Evolutionary conservation across 768 basidiomycete species (phyloP), one percentile per base, ranked within the genome.

Genomic region (Boletus rufocinnamomeus): DNA sequence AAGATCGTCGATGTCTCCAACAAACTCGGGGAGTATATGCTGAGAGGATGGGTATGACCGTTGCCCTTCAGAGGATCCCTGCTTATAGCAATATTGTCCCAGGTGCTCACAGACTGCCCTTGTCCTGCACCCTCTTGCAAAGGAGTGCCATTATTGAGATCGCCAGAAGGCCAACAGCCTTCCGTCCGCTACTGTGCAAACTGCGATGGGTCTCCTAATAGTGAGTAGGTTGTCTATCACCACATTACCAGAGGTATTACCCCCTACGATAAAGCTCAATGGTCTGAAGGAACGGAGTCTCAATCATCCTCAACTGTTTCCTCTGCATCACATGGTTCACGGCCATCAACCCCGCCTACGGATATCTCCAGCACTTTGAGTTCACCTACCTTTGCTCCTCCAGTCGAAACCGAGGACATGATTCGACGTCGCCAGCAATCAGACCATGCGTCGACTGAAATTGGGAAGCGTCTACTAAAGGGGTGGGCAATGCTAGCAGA

Each of bases 401-500:
- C 85, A n/a, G 75, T 79, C 37, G 88, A 89, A 57, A 86, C 85
- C 2, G 86, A 85, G 62, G 84, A 86, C 62, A 80, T 79, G 25
- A 74, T 84, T 25, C 83, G 82, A 37, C 82, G 93, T 32, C 84
- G 93, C 53, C 84, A 86, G 58, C 92, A 94, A 71, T 91, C 90
- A 3, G 92, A 95, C 69, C 75, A 72, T 41, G 93, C 93, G 17
- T 91, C 91, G 3, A 74, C 85, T 51, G 88, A 89, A 66, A 90
- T 95, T 32, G 93, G 89, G 45, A 86, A 83, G 61, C 82, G 85
- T 27, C 77, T 95, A 58, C 74, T 95, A 47, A 85, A 84, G 65
- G 93, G 89, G 41, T 95, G 91, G 90, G 85, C 93, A 0, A 91
- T 95, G 89, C 78, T 95, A n/a, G 90, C 81, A 25, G 91, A 94